These are phyloP conservation scores for Claviceps cyperi DNA, from an alignment of 2,329 filamentous ascomycete genomes.

Conservation along the genomic window DNA sequence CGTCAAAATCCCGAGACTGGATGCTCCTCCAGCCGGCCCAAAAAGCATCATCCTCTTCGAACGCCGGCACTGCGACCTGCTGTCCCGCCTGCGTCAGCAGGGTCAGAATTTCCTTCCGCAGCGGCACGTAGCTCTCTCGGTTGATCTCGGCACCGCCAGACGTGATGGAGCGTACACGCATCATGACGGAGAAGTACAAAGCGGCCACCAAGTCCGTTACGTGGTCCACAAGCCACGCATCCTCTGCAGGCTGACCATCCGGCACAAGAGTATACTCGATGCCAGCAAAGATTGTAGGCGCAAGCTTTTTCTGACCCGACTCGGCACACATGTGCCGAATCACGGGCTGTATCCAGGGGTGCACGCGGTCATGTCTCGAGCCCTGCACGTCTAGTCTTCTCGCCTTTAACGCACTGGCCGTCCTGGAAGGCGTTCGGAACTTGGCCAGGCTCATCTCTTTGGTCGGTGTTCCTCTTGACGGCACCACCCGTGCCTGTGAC, in stretches of 20 bases:
- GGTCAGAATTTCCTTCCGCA: conserved; percentile 31
- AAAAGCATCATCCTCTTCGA: conserved; percentile 28
- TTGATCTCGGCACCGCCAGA: conserved; percentile 25
- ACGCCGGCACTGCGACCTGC: conserved; percentile 22
- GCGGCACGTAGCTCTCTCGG: conserved; percentile 28
- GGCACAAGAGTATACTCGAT: conserved; percentile 42
- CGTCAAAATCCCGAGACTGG: conserved; percentile 41
- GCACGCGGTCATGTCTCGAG: conserved; percentile 25
- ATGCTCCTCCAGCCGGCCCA: conserved; percentile 40
- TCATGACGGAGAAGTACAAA: conserved; percentile 44
- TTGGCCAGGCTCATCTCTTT: conserved; percentile 29
- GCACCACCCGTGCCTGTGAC: conserved; percentile 18
- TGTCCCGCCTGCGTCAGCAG: conserved; percentile 27
- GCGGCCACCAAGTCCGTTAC: conserved; percentile 42
- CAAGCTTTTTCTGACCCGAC: conserved; percentile 45
- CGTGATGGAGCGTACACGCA: conserved; percentile 29
- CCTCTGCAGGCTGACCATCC: conserved; percentile 27
- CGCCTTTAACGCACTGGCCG: conserved; percentile 27
- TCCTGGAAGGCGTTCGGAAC: conserved; percentile 23
- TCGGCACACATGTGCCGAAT: conserved; percentile 49
- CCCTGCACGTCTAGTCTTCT: conserved; percentile 12
- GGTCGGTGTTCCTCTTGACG: conserved; percentile 30
- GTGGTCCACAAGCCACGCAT: conserved; percentile 35
- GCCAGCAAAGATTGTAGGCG: conserved; percentile 61
- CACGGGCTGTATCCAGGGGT: conserved; percentile 54